These are phyloP conservation scores for Calonectria pauciramosa DNA, from an alignment of 2,329 filamentous ascomycete genomes.

Conservation along the genomic window DNA sequence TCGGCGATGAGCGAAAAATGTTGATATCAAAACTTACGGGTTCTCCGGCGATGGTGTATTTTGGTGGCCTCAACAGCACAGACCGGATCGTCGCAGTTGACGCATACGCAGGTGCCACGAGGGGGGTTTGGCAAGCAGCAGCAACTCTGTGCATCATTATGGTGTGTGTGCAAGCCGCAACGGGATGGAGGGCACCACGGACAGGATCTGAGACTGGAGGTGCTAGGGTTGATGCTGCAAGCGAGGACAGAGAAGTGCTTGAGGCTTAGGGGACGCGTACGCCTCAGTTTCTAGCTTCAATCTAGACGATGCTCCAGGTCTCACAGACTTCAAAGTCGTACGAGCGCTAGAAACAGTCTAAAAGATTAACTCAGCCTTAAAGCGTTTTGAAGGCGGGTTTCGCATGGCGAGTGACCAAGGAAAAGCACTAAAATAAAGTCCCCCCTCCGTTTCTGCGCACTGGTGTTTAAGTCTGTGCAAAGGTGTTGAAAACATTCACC, in stretches of 20 bases:
- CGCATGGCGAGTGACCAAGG: background rate
- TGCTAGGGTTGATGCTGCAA: conserved; percentile 37
- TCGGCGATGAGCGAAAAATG: conserved; percentile 51
- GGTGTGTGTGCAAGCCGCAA: conserved; percentile 62
- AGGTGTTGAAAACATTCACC: background rate
- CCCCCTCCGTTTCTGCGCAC: background rate
- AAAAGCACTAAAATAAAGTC: background rate
- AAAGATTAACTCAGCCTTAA: background rate
- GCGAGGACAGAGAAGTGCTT: conserved; percentile 50
- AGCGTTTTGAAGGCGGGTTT: background rate
- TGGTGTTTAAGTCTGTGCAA: conserved; percentile 11
- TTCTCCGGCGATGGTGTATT: conserved; percentile 64
- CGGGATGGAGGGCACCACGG: conserved; percentile 66
- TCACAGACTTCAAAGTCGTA: background rate
- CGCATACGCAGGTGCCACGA: conserved; percentile 62
- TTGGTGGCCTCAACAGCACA: conserved; percentile 54
- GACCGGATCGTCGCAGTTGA: conserved; percentile 62
- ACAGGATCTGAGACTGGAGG: conserved; percentile 63
- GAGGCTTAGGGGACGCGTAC: conserved; percentile 40
- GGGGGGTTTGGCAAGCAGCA: conserved; percentile 62
- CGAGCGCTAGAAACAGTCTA: background rate
- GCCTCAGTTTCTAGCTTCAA: background rate
- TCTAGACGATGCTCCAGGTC: background rate
- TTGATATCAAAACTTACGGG: conserved; percentile 65
- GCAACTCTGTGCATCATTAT: conserved; percentile 59